Conservation (phyloP, 768 basidiomycete genomes). For the Xerocomellus dryophilus region DNA sequence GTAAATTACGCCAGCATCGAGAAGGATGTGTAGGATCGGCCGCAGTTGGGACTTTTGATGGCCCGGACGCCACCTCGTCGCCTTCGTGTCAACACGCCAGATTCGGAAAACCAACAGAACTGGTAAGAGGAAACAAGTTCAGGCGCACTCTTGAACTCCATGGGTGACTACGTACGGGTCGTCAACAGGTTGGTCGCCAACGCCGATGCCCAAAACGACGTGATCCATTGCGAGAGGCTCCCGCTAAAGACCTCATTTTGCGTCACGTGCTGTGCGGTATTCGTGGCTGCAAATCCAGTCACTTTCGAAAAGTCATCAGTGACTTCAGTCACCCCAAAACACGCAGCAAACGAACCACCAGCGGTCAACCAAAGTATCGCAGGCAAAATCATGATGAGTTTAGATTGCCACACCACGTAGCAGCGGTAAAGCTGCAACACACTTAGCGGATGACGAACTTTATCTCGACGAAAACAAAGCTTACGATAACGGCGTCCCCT, state of each 20-base stretch:
- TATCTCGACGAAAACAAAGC: not conserved
- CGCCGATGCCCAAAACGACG: constrained; percentile 1
- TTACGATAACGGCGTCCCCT: constrained; percentile 9
- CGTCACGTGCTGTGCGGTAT: not conserved
- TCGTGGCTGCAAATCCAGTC: not conserved
- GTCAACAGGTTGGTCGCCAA: constrained; percentile 9
- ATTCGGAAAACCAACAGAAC: constrained; percentile 2
- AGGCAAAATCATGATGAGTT: constrained; percentile 6
- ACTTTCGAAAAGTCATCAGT: constrained; percentile 1
- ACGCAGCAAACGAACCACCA: not conserved
- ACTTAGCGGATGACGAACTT: not conserved
- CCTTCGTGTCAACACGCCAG: constrained; percentile 2
- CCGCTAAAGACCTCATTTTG: not conserved
- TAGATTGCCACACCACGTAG: constrained; percentile 6
- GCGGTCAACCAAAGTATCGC: constrained; percentile 1
- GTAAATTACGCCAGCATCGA: constrained; percentile 11
- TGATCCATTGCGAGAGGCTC: constrained; percentile 5
- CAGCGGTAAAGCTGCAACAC: constrained; percentile 12
- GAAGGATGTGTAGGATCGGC: not conserved
- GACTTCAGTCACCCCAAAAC: not conserved
- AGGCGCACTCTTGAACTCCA: not conserved
- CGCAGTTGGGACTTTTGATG: not conserved
- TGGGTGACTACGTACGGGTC: constrained; percentile 3
- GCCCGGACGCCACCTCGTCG: not conserved
- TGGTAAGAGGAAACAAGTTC: not conserved